Base-by-base conservation (phyloP, 164 flowering plant species). In the Litsea cubeba region DNA sequence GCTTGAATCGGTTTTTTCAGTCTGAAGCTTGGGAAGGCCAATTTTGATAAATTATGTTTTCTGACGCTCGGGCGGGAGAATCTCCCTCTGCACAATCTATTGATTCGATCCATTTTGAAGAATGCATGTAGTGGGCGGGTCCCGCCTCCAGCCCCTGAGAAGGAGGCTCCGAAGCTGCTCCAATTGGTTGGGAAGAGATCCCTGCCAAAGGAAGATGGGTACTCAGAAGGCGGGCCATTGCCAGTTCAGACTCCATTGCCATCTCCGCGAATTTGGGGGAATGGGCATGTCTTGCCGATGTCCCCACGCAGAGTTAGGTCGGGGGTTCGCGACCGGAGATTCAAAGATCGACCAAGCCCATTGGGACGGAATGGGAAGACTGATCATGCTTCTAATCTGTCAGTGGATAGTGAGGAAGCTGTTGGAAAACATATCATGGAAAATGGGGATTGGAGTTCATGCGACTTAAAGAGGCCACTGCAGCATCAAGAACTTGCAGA, bases 251-350 rank as follows among this genome's bases (percentile, higher is more conserved):
- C 75, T 60, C 84, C 81, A 32, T 75, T 72, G 73, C 84, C 79
- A 58, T 79, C 69, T 79, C 74, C 79, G 0, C 81, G 85, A 20
- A 75, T 85, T 71, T 90, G 95, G 89, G 82, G 96, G 0, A 93
- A 93, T 85, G 99, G 98, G 62, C 89, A 85, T 78, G 84, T 79
- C 18, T 68, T 88, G 72, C 90, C 89, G 3, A 32, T 70, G 50
- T 91, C 97, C 3, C 92, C 97, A 3, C 81, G 87, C 51, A 93
- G 88, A 81, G 80, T 75, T 72, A 89, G 97, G 87, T 82, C 96
- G 24, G 85, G 78, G 2, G 70, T 84, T 50, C 93, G 90, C 51
- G 91, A 90, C 35, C 64, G 92, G 73, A 90, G 82, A 77, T 58
- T 72, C 54, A 85, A 82, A 77, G 95, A 90, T 81, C 83, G 91